Evolutionary conservation across 2,329 filamentous ascomycete genomes (phyloP).

Genomic region (Pseudocercospora pini-densiflorae): DNA sequence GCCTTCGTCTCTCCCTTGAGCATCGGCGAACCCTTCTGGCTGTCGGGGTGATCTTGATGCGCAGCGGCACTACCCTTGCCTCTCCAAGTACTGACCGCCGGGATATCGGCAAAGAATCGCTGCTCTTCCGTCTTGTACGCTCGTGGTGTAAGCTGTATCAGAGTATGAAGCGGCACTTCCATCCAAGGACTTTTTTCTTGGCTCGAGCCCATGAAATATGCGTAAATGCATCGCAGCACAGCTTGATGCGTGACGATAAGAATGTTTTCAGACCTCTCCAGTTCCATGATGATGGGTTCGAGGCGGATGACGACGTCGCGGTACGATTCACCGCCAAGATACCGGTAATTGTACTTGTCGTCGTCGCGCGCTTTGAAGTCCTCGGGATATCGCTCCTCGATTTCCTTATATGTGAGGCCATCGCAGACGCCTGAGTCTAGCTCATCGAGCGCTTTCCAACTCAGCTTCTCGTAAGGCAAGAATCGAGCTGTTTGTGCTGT

Average conservation of each 20-base stretch:
- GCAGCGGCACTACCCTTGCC: conserved; percentile 92
- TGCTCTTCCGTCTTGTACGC: conserved; percentile 94
- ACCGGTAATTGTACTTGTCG: conserved; percentile 99
- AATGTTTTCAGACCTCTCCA: conserved; percentile 95
- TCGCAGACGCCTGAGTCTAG: conserved; percentile 97
- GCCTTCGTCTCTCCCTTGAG: conserved; percentile 27
- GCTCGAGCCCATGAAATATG: conserved; percentile 97
- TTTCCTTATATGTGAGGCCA: conserved; percentile 93
- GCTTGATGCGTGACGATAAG: conserved; percentile 98
- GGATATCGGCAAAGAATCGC: conserved; percentile 86
- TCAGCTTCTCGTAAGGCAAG: conserved; percentile 90
- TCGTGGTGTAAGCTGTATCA: conserved; percentile 94
- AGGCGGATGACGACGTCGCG: conserved; percentile 96
- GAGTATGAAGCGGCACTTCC: conserved; percentile 93
- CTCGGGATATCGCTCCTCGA: conserved; percentile 87
- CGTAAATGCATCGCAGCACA: conserved; percentile 94
- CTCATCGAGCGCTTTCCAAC: conserved; percentile 99
- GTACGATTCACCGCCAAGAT: conserved; percentile 93
- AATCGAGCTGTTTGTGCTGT: conserved; percentile 91
- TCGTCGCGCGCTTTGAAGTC: conserved; percentile 95
- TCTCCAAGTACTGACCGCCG: conserved; percentile 94
- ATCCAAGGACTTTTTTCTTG: conserved; percentile 96
- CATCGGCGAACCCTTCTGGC: conserved; percentile 25
- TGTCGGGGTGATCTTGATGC: conserved; percentile 61
- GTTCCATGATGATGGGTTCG: conserved; percentile 99